Evolutionary conservation across 2,329 filamentous ascomycete species (phyloP).

Genomic region (Arthrocladium fulminans): DNA sequence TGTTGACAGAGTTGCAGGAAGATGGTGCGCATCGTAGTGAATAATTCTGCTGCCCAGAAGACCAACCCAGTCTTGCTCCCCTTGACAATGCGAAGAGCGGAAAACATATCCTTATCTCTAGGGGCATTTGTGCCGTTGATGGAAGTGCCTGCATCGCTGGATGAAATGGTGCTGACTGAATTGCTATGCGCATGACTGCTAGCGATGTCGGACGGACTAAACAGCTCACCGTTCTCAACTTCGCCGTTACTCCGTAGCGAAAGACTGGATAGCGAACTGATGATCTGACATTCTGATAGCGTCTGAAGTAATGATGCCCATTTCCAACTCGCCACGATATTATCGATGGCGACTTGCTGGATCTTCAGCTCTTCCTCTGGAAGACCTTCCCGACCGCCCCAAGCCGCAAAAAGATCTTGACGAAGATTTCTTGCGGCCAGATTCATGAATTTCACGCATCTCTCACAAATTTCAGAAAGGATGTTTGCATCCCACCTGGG

Average conservation of each 20-base stretch:
- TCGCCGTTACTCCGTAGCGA: neutral
- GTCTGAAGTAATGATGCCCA: conserved; percentile 38
- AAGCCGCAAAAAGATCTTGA: conserved; percentile 59
- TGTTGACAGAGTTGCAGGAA: neutral
- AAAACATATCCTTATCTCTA: neutral
- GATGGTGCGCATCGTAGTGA: conserved; percentile 3
- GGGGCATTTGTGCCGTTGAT: neutral
- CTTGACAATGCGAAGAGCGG: neutral
- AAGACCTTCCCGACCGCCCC: conserved; percentile 39
- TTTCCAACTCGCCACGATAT: conserved; percentile 41
- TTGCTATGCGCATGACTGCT: neutral
- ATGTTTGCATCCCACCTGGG: conserved; percentile 32
- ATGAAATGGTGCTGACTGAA: neutral
- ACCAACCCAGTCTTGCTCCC: conserved; percentile 4
- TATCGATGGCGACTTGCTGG: conserved; percentile 30
- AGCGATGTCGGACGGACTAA: neutral
- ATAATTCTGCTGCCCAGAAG: conserved; percentile 5
- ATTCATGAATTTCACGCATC: conserved; percentile 76
- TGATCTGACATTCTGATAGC: conserved; percentile 20
- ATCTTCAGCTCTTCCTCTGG: conserved; percentile 25
- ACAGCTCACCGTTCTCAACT: neutral
- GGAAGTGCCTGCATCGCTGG: neutral
- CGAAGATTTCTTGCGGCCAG: conserved; percentile 71
- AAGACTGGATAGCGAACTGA: conserved; percentile 1
- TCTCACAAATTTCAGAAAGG: conserved; percentile 76